Evolutionary conservation across 106 monocot genomes (phyloP).

Genomic region (Platanthera zijinensis): DNA sequence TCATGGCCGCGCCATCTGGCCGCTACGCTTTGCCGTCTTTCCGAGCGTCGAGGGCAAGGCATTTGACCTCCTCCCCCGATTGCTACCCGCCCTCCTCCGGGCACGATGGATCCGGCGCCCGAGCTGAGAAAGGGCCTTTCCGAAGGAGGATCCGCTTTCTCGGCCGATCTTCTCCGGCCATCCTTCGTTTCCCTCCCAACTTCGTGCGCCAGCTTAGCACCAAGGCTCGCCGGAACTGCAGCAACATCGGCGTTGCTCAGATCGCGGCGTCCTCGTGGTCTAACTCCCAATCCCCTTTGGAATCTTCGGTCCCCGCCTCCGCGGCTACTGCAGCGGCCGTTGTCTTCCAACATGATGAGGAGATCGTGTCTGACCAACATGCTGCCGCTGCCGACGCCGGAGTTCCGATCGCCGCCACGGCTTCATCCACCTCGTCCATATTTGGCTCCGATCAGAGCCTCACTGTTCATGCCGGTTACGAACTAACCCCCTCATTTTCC

Average conservation of each 20-base stretch:
- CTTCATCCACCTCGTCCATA: background rate
- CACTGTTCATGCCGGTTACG: constrained; percentile 76
- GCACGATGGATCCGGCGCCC: background rate
- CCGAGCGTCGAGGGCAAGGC: background rate
- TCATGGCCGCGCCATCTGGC: constrained; percentile 1
- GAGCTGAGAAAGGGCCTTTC: background rate
- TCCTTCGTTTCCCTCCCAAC: constrained; percentile 93
- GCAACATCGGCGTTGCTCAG: constrained; percentile 98
- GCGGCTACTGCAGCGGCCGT: constrained; percentile 14
- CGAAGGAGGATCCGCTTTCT: background rate
- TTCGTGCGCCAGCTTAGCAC: constrained; percentile 97
- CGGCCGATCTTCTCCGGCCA: constrained; percentile 18
- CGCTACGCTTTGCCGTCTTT: background rate
- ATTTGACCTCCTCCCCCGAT: background rate
- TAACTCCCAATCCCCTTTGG: constrained; percentile 14
- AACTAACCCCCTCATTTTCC: background rate
- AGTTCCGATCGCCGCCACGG: background rate
- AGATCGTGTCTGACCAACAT: background rate
- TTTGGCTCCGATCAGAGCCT: constrained; percentile 74
- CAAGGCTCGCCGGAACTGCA: constrained; percentile 95
- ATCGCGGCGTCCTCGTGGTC: constrained; percentile 92
- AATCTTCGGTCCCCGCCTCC: constrained; percentile 8
- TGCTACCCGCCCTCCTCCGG: background rate
- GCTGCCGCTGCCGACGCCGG: background rate
- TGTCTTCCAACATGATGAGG: constrained; percentile 5